Evolutionary conservation across 306 rosid genomes (phyloP), one percentile per base, ranked within the genome.

Genomic region (Myrica gale): DNA sequence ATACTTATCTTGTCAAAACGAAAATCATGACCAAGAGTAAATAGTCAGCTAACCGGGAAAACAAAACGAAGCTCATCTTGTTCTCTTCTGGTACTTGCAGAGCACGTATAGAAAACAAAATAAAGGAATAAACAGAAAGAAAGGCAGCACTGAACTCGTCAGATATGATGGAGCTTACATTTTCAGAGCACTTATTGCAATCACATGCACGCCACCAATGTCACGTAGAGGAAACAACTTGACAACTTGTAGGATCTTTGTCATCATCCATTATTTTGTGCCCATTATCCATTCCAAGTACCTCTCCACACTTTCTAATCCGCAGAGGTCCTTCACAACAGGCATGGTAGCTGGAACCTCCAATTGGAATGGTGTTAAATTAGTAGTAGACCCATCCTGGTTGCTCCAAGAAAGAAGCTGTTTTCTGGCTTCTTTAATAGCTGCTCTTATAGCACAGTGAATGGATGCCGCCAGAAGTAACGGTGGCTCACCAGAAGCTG

Each of bases 401-500:
- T 79, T 43, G 53, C 87, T 81, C 99, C 97, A 95, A 70, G 78
- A 80, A 58, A 77, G 80, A 79, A 89, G 79, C 85, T 95, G 97
- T 74, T 87, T 87, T 68, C 96, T 84, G 16, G 97, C 92, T 73
- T 82, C 98, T 84, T 71, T 83, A 52, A 89, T 78, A 26, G 98
- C 97, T n/a, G 93, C 95, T 79, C 96, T 89, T 7, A 93, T 76
- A 41, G 98, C 98, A 62, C 96, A 87, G 65, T 92, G 98, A 80
- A 95, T 87, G 0, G 98, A 95, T 74, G 87, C 91, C 3, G 96
- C 97, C 46, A 92, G 82, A 76, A 92, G 87, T 46, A 95, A 68
- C 6, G 98, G 97, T 0, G 98, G 97, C 81, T 95, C 98, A 0
- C 98, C 98, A 56, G 98, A 95, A 82, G 97, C 98, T 95, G 89